phyloP scores from a whole-genome alignment of 2,329 filamentous ascomycete species.

The Penicillium fuscoglaucum region DNA sequence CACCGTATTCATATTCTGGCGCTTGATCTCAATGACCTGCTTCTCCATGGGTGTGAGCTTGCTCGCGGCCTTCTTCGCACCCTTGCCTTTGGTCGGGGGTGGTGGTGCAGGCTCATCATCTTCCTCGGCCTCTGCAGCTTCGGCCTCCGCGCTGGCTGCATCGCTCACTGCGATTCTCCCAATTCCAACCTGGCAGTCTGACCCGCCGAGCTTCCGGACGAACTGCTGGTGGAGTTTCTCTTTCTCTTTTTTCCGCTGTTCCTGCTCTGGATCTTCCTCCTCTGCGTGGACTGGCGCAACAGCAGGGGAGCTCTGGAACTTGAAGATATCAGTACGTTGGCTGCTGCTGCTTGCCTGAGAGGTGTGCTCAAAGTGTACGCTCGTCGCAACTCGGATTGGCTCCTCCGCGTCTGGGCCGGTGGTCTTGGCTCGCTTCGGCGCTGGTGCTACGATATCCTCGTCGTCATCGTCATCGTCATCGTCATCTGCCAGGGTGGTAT shows the following conservation, averaged over 20 bases:
- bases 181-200: constrained; percentile 73
- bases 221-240: constrained; percentile 79
- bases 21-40: constrained; percentile 91
- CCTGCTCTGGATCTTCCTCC: constrained; percentile 48
- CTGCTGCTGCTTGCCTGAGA: constrained; percentile 42
- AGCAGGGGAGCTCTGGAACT: constrained; percentile 56
- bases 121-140: constrained; percentile 60
- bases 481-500: background rate
- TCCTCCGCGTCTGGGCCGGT: constrained; percentile 22
- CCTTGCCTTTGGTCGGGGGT: constrained; percentile 46
- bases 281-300: constrained; percentile 37
- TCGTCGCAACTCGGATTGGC: constrained; percentile 7
- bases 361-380: constrained; percentile 11
- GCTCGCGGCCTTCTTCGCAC: constrained; percentile 68
- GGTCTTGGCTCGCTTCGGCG: constrained; percentile 42
- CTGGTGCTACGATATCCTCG: constrained; percentile 45
- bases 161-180: constrained; percentile 61
- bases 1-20: constrained; percentile 83
- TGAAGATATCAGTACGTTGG: constrained; percentile 59
- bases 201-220: constrained; percentile 83
- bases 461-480: constrained; percentile 22
- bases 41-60: constrained; percentile 95
- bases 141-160: constrained; percentile 54
- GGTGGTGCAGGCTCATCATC: constrained; percentile 50
- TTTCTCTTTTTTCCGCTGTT: constrained; percentile 58